phyloP scores from a whole-genome alignment of 2,329 filamentous ascomycete genomes.

The Fusarium protoensiforme region DNA sequence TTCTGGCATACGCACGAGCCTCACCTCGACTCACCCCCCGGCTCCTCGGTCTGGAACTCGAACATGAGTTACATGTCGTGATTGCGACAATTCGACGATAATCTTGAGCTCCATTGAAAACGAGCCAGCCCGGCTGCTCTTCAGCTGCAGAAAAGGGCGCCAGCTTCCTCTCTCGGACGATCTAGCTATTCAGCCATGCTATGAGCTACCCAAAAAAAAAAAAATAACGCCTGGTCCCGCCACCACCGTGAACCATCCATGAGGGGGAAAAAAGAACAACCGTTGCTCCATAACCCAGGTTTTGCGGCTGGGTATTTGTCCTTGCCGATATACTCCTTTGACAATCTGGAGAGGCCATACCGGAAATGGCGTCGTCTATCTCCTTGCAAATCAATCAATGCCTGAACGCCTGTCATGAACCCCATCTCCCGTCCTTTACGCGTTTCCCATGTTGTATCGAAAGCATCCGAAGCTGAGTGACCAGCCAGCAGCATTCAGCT shows the following conservation, averaged over 20 bases:
- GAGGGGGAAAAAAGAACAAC: not conserved
- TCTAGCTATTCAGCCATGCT: slow-evolving; percentile 5
- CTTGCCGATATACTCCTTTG: slow-evolving; percentile 35
- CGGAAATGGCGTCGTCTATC: slow-evolving; percentile 19
- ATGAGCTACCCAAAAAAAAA: slow-evolving; percentile 13
- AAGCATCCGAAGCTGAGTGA: not conserved
- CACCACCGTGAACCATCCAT: not conserved
- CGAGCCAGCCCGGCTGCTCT: slow-evolving; percentile 17
- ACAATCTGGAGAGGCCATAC: slow-evolving; percentile 21
- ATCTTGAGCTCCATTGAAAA: slow-evolving; percentile 5
- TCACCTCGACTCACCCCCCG: not conserved
- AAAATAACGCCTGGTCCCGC: slow-evolving; percentile 32
- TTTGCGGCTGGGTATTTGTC: slow-evolving; percentile 30
- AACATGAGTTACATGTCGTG: not conserved
- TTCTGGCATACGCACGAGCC: not conserved
- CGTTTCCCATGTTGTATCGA: not conserved
- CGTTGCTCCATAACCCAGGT: slow-evolving; percentile 22
- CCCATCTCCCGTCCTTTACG: slow-evolving; percentile 11
- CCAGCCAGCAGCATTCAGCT: not conserved
- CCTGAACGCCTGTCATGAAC: slow-evolving; percentile 39
- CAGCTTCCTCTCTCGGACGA: slow-evolving; percentile 11
- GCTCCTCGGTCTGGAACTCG: slow-evolving; percentile 3
- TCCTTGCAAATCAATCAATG: slow-evolving; percentile 12
- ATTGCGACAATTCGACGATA: not conserved
- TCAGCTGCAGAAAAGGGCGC: slow-evolving; percentile 12